A percentile compares a stretch with the other conserved stretches of the same genome.
Conservation (phyloP, 768 basidiomycete species). For the Kwoniella newhampshirensis region DNA sequence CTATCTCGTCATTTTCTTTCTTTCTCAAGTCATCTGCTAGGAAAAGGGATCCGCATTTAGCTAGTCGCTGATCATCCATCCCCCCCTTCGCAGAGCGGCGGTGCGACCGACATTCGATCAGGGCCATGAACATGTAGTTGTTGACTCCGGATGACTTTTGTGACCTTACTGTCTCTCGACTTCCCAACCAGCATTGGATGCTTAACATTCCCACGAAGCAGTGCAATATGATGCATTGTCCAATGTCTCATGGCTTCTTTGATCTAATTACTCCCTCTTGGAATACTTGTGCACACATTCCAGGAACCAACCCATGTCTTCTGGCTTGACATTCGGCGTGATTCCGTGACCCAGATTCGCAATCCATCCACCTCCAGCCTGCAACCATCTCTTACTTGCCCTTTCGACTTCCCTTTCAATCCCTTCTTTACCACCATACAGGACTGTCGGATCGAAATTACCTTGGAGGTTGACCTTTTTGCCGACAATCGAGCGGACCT, state of each 20-base stretch:
- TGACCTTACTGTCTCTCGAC: too few relatives aligned
- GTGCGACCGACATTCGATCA: conserved; percentile 41
- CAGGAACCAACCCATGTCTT: conserved; percentile 86
- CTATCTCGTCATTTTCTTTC: too few relatives aligned
- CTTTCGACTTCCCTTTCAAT: conserved; percentile 83
- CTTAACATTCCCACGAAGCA: too few relatives aligned
- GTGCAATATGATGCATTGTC: too few relatives aligned
- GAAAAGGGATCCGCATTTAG: too few relatives aligned
- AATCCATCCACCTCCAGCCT: conserved; percentile 76
- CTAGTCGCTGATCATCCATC: too few relatives aligned
- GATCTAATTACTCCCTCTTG: conserved; percentile 16
- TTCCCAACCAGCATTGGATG: too few relatives aligned
- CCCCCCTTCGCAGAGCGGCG: conserved; percentile 36
- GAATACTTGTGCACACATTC: conserved; percentile 62
- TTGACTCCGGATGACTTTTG: too few relatives aligned
- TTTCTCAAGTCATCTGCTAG: too few relatives aligned
- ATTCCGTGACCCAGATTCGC: conserved; percentile 97
- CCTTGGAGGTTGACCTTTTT: conserved; percentile 63
- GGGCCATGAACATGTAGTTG: conserved; percentile 18
- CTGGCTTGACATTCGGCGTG: conserved; percentile 90
- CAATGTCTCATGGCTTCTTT: background rate
- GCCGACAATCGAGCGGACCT: conserved; percentile 66
- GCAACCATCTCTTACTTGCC: conserved; percentile 73
- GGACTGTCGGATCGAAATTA: conserved; percentile 82
- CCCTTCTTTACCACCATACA: conserved; percentile 81